Percentiles rank a stretch among this genome's conserved stretches.
Conservation (phyloP, 2,329 filamentous ascomycete genomes). For the Cytospora paraplurivora region DNA sequence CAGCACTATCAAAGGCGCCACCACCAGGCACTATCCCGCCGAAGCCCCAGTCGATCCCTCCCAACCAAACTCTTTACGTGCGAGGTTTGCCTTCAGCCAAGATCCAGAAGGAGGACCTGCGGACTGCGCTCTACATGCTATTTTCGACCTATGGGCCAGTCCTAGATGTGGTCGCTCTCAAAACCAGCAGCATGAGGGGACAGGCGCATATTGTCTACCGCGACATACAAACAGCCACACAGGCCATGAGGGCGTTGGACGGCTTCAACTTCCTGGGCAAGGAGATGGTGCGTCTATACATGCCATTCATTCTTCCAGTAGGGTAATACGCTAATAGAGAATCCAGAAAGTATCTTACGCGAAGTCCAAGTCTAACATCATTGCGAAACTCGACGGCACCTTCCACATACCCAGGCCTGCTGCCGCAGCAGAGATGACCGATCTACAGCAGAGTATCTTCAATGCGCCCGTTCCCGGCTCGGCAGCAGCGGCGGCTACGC, state of each 20-base stretch:
- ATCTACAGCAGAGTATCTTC: conserved; percentile 80
- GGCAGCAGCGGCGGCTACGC: conserved; percentile 44
- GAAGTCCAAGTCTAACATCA: conserved; percentile 82
- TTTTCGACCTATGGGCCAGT: conserved; percentile 94
- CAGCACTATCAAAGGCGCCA: conserved; percentile 23
- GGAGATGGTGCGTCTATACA: conserved; percentile 68
- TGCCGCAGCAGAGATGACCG: conserved; percentile 65
- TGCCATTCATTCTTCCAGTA: not conserved
- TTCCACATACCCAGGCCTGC: conserved; percentile 68
- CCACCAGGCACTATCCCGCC: conserved; percentile 26
- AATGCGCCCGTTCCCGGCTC: conserved; percentile 62
- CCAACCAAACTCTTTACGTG: conserved; percentile 71
- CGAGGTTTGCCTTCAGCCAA: conserved; percentile 84
- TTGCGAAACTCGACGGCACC: conserved; percentile 89
- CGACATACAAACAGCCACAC: conserved; percentile 87
- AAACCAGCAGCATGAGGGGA: conserved; percentile 89
- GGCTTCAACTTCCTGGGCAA: conserved; percentile 84
- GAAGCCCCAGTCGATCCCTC: conserved; percentile 30
- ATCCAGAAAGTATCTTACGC: conserved; percentile 85
- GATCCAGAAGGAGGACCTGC: conserved; percentile 84
- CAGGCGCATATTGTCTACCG: conserved; percentile 93
- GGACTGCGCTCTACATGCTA: conserved; percentile 85
- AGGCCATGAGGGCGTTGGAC: conserved; percentile 87
- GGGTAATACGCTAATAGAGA: conserved; percentile 24
- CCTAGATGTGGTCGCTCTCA: conserved; percentile 86